A percentile compares a stretch with the other conserved stretches of the same genome.
Evolutionary conservation across 345 rosid species (phyloP).

Genomic region (Alliaria petiolata): DNA sequence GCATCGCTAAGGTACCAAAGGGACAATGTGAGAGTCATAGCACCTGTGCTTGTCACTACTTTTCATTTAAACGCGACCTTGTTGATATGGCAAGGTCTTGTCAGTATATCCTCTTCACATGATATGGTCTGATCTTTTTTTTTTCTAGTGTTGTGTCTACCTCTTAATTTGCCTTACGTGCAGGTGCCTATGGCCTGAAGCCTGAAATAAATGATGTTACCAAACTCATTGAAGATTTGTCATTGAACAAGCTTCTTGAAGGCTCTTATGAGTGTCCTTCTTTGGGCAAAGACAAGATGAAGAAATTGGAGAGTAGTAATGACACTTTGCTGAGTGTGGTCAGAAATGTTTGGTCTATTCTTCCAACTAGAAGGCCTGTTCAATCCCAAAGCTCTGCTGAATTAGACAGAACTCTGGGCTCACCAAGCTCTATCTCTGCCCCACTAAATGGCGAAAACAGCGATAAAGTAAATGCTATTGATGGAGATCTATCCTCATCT

Average conservation of each 20-base stretch:
- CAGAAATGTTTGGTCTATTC: conserved; percentile 60
- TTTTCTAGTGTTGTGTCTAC: neutral
- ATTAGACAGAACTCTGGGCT: conserved; percentile 40
- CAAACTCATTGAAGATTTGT: conserved; percentile 65
- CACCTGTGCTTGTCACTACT: conserved; percentile 15
- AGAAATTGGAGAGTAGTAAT: conserved; percentile 39
- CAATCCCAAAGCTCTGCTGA: conserved; percentile 51
- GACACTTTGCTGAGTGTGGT: conserved; percentile 52
- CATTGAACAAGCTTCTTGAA: conserved; percentile 73
- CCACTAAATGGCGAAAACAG: conserved; percentile 41
- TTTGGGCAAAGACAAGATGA: conserved; percentile 61
- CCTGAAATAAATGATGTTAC: conserved; percentile 65
- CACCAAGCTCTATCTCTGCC: conserved; percentile 43
- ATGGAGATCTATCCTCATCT: conserved; percentile 45
- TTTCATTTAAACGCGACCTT: conserved; percentile 7
- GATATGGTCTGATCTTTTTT: neutral
- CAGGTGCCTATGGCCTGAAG: conserved; percentile 89
- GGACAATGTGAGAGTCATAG: conserved; percentile 21
- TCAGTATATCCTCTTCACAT: conserved; percentile 5
- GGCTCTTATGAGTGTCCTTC: conserved; percentile 58
- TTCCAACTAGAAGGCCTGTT: conserved; percentile 47
- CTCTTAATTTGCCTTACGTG: conserved; percentile 7
- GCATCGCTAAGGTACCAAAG: conserved; percentile 22
- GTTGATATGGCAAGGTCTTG: conserved; percentile 20
- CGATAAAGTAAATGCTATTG: conserved; percentile 39